These are phyloP conservation scores for Aciculoconidium aculeatum DNA, from an alignment of 805 yeast genomes.

Conservation along the genomic window DNA sequence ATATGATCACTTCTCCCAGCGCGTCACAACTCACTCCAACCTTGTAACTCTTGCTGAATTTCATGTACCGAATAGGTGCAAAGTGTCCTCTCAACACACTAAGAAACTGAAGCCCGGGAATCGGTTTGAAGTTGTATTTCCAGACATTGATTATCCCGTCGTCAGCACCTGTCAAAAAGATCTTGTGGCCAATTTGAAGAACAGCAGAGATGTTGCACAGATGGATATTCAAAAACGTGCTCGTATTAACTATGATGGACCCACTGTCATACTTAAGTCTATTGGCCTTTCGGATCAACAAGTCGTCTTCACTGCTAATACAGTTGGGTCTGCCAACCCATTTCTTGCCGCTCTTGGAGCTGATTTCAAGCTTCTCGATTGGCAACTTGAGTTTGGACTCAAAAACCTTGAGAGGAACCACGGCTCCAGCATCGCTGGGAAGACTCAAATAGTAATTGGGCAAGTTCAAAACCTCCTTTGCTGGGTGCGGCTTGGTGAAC, in stretches of 20 bases:
- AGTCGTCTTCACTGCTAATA: slow-evolving; percentile 30
- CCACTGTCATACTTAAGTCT: slow-evolving; percentile 18
- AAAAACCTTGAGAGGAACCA: slow-evolving; percentile 34
- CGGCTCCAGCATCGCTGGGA: slow-evolving; percentile 18
- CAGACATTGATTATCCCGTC: slow-evolving; percentile 62
- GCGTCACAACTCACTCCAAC: slow-evolving; percentile 49
- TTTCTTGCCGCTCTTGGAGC: slow-evolving; percentile 28
- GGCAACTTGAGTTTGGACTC: slow-evolving; percentile 39
- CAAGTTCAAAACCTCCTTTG: slow-evolving; percentile 31
- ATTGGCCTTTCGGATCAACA: slow-evolving; percentile 27
- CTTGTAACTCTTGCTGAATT: slow-evolving; percentile 48
- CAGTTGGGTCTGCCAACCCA: slow-evolving; percentile 51
- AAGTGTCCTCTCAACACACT: slow-evolving; percentile 55
- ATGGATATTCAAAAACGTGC: slow-evolving; percentile 39
- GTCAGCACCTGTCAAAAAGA: slow-evolving; percentile 44
- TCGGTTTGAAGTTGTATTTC: slow-evolving; percentile 33
- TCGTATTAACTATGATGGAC: slow-evolving; percentile 36
- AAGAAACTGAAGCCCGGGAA: slow-evolving; percentile 32
- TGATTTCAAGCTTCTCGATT: slow-evolving; percentile 41
- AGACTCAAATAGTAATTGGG: slow-evolving; percentile 32
- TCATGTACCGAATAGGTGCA: slow-evolving; percentile 38
- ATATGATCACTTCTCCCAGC: slow-evolving; percentile 49
- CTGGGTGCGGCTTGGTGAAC: slow-evolving; percentile 63
- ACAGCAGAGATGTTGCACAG: slow-evolving; percentile 32
- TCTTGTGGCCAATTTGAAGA: slow-evolving; percentile 35